A percentile compares a stretch with the other conserved stretches of the same genome.
These are phyloP conservation scores for Cucumis cinereus DNA, from an alignment of 306 rosid species.

Conservation along the genomic window DNA sequence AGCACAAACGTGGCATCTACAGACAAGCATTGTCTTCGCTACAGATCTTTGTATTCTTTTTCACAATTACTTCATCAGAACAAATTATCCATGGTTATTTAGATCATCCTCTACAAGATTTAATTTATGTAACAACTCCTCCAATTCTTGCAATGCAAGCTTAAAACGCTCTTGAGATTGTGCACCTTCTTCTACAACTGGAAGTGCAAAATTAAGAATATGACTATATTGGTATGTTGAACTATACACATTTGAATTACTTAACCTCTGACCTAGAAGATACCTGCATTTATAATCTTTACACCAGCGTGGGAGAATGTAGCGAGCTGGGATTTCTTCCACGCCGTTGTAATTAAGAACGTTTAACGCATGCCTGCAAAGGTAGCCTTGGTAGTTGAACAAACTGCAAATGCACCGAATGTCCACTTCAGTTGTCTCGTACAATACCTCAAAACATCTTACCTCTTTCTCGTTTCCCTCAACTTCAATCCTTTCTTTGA, in stretches of 20 bases:
- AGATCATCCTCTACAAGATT: conserved; percentile 26
- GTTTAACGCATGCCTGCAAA: conserved; percentile 63
- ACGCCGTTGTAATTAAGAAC: conserved; percentile 59
- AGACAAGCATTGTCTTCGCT: background rate
- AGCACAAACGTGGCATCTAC: background rate
- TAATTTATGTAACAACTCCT: conserved; percentile 43
- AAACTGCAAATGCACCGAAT: conserved; percentile 73
- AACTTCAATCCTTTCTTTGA: conserved; percentile 54
- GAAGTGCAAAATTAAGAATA: conserved; percentile 44
- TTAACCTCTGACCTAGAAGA: conserved; percentile 17
- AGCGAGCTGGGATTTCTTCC: conserved; percentile 59
- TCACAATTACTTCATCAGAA: conserved; percentile 1
- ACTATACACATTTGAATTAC: conserved; percentile 15
- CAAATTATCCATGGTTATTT: conserved; percentile 15
- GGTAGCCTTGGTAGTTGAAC: conserved; percentile 66
- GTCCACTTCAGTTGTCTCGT: conserved; percentile 43
- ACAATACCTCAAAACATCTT: conserved; percentile 44
- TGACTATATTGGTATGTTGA: conserved; percentile 25
- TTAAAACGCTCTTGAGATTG: conserved; percentile 47
- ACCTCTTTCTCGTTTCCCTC: conserved; percentile 44
- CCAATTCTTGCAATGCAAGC: conserved; percentile 48
- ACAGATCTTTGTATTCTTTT: background rate
- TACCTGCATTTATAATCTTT: conserved; percentile 41
- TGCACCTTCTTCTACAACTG: conserved; percentile 51
- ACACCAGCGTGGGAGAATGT: conserved; percentile 58